These are phyloP conservation scores for Saururus chinensis DNA, from an alignment of 164 flowering plant species.

Conservation along the genomic window DNA sequence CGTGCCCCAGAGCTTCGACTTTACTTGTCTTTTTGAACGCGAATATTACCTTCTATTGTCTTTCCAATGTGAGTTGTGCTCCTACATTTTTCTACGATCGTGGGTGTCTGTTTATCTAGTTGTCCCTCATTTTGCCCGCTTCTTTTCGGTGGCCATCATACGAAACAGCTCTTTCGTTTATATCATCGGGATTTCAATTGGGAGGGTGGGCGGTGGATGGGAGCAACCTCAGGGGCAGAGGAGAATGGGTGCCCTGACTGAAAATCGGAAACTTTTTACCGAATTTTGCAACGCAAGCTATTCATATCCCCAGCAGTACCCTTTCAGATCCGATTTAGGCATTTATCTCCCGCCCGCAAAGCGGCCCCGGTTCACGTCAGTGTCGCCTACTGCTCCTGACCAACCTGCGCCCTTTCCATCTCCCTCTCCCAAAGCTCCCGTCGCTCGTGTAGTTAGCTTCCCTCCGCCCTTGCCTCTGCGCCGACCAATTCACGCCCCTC, in stretches of 20 bases:
- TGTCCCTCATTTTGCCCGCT: too few relatives aligned
- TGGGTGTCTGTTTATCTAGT: too few relatives aligned
- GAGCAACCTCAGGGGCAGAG: neutral
- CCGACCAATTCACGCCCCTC: slow-evolving; percentile 62
- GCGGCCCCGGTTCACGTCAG: slow-evolving; percentile 13
- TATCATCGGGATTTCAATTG: too few relatives aligned
- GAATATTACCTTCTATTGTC: too few relatives aligned
- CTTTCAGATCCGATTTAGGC: slow-evolving; percentile 1
- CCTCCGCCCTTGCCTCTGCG: slow-evolving; percentile 12
- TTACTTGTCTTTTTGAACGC: too few relatives aligned
- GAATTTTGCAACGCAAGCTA: slow-evolving; percentile 18
- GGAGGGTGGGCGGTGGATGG: neutral
- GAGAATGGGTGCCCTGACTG: slow-evolving; percentile 46
- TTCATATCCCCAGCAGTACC: slow-evolving; percentile 4
- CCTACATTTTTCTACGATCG: too few relatives aligned
- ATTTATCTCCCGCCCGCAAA: slow-evolving; percentile 21
- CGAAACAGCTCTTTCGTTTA: too few relatives aligned
- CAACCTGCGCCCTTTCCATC: neutral
- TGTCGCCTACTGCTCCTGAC: slow-evolving; percentile 2
- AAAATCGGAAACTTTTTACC: slow-evolving; percentile 36
- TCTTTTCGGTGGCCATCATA: too few relatives aligned
- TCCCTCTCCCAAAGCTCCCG: slow-evolving; percentile 14
- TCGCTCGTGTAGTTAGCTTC: slow-evolving; percentile 11
- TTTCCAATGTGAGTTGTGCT: too few relatives aligned
- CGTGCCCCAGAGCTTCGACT: too few relatives aligned